Percentiles rank a stretch among this genome's conserved stretches.
Evolutionary conservation across 2,329 filamentous ascomycete genomes (phyloP).

Genomic region (Pseudogymnoascus pannorum): DNA sequence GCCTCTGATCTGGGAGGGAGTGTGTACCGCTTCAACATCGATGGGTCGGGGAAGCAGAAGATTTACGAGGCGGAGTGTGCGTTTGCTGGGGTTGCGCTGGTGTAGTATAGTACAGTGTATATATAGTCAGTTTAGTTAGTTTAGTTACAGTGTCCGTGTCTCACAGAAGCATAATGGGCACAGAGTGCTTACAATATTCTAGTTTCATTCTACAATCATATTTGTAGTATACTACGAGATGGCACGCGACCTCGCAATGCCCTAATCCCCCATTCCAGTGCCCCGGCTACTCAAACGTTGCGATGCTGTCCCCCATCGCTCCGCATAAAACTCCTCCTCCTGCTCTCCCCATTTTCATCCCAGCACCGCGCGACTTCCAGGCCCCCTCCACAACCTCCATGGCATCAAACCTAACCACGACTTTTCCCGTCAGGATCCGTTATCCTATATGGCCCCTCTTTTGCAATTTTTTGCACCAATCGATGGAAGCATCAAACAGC

Average conservation of each 20-base stretch:
- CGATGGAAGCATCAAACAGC: neutral
- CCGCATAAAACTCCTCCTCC: neutral
- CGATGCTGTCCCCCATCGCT: neutral
- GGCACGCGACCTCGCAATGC: neutral
- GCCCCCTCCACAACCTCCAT: neutral
- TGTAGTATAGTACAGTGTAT: neutral
- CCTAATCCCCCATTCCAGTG: neutral
- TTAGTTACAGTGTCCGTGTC: neutral
- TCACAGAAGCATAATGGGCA: neutral
- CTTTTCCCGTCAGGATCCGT: too few relatives aligned
- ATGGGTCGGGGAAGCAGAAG: slow-evolving; percentile 21
- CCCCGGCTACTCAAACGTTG: neutral
- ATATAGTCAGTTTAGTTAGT: too few relatives aligned
- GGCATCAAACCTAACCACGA: neutral
- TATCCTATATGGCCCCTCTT: too few relatives aligned
- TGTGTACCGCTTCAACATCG: slow-evolving; percentile 31
- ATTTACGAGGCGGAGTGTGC: slow-evolving; percentile 13
- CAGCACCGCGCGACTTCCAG: neutral
- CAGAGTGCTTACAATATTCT: neutral
- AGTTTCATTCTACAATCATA: neutral
- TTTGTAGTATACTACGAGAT: slow-evolving; percentile 4
- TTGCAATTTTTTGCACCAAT: neutral
- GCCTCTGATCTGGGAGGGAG: slow-evolving; percentile 35
- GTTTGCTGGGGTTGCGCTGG: slow-evolving; percentile 8
- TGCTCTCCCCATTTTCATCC: neutral